phyloP scores from a whole-genome alignment of 345 rosid genomes.

The Raphanus raphanistrum region DNA sequence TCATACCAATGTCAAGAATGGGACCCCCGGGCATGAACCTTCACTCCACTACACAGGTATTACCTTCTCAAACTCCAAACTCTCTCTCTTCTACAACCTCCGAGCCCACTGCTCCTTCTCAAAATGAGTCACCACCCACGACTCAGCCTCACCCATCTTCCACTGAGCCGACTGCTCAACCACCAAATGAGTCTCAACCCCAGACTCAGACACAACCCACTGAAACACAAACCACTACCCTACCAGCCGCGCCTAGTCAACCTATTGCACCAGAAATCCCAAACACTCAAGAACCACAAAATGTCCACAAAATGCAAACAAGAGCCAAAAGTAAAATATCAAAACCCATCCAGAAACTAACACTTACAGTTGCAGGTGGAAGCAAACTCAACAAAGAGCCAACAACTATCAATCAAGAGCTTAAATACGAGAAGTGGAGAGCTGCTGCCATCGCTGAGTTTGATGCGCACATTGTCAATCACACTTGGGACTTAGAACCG shows the following conservation, averaged over 20 bases:
- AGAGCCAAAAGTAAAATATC: background rate
- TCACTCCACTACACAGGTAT: background rate
- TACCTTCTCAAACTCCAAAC: background rate
- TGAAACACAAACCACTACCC: background rate
- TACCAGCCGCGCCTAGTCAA: background rate
- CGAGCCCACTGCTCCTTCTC: background rate
- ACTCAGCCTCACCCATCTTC: background rate
- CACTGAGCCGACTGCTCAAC: background rate
- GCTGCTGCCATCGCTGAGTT: background rate
- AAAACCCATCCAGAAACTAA: background rate
- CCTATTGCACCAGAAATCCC: background rate
- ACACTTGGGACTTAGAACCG: background rate
- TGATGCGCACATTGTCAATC: background rate
- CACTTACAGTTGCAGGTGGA: background rate
- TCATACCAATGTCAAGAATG: background rate
- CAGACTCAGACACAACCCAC: background rate
- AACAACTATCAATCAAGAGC: background rate
- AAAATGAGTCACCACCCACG: background rate
- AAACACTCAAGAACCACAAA: background rate
- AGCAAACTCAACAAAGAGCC: background rate
- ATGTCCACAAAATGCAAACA: background rate
- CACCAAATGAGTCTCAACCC: too few relatives aligned
- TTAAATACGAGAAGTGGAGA: background rate
- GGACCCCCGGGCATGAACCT: background rate
- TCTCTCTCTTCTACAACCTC: background rate